Base-by-base conservation (phyloP, 768 basidiomycete species). In the Russula earlei region DNA sequence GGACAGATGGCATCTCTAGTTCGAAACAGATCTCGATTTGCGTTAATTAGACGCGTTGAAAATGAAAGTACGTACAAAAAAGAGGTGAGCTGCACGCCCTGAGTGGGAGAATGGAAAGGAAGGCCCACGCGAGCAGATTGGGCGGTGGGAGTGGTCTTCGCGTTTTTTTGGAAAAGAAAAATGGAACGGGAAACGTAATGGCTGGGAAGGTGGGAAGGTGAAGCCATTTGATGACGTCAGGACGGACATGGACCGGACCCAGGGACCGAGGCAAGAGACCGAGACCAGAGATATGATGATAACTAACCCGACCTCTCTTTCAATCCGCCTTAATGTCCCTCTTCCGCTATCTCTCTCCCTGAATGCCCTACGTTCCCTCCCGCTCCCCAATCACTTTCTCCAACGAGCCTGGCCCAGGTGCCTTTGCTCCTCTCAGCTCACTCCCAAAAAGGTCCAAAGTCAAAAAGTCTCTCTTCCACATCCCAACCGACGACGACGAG, bases 331-430 rank as follows among this genome's bases (percentile, higher is more conserved):
- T 33, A 27, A 56, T 56, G 54, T 36, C 49, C 55, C 37, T 41
- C 40, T 5, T 38, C 51, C n/a, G 3, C 40, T n/a, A 10, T 29
- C 46, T 22, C 36, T 49, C 19, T 3, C 27, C 41, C 48, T 51
- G 52, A 57, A 62, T 62, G 62, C 62, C 62, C 52, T 62, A 62
- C 62, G 55, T 54, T 37, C 44, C 56, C 15, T 52, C 55, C 22
- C 62, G 61, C 47, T 55, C 60, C 34, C 44, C 58, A 4, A 37
- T 52, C 27, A 34, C 60, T 12, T 60, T 60, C 54, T 60, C 61
- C 19, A 41, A 49, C 27, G 61, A 62, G 25, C 54, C 37, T 10
- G 58, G 61, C 41, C 58, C 54, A 8, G 61, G 58, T 44, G 48
- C 62, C 17, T 55, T 62, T 46, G 45, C 44, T 0, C 59, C 59